Conservation (phyloP, 2,329 filamentous ascomycete species). For the Phoma sp. region DNA sequence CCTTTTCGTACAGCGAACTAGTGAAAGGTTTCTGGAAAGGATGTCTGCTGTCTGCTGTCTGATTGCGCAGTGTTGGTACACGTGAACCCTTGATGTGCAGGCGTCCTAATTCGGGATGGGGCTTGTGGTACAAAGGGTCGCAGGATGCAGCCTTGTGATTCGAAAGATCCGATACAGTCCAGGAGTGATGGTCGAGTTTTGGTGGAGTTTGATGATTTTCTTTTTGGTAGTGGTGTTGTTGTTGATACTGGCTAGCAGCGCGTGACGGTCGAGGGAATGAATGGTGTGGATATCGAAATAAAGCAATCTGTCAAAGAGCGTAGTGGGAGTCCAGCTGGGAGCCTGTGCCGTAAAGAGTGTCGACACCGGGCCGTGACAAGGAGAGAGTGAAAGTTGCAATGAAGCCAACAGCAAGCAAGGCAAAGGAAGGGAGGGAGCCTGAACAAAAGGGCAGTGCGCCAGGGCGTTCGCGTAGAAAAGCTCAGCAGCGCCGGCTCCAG, state of each 20-base stretch:
- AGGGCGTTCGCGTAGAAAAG: constrained; percentile 19
- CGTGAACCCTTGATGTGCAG: constrained; percentile 37
- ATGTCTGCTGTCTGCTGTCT: constrained; percentile 21
- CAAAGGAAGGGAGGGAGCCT: constrained; percentile 36
- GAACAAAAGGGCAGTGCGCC: constrained; percentile 30
- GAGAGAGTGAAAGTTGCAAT: constrained; percentile 34
- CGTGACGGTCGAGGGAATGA: constrained; percentile 24
- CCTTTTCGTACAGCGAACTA: constrained; percentile 30
- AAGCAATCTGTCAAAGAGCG: constrained; percentile 48
- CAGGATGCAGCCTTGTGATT: constrained; percentile 22
- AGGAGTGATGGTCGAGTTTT: constrained; percentile 17
- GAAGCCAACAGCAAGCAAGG: constrained; percentile 34
- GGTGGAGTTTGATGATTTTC: constrained; percentile 1
- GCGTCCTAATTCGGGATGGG: constrained; percentile 30
- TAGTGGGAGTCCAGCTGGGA: constrained; percentile 36
- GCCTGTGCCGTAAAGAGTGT: constrained; percentile 48
- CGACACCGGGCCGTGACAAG: constrained; percentile 44
- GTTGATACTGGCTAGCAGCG: constrained; percentile 39
- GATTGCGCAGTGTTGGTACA: constrained; percentile 30
- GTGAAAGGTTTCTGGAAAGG: constrained; percentile 27
- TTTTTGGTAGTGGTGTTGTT: constrained; percentile 22
- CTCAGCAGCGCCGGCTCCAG: constrained; percentile 21
- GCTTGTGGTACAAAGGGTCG: constrained; percentile 38
- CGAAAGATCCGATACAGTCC: constrained; percentile 17
- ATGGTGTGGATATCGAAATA: constrained; percentile 23